Evolutionary conservation across 202 grass and related monocot species (phyloP), one percentile per base, ranked within the genome.

Genomic region (Carex sylvatica): DNA sequence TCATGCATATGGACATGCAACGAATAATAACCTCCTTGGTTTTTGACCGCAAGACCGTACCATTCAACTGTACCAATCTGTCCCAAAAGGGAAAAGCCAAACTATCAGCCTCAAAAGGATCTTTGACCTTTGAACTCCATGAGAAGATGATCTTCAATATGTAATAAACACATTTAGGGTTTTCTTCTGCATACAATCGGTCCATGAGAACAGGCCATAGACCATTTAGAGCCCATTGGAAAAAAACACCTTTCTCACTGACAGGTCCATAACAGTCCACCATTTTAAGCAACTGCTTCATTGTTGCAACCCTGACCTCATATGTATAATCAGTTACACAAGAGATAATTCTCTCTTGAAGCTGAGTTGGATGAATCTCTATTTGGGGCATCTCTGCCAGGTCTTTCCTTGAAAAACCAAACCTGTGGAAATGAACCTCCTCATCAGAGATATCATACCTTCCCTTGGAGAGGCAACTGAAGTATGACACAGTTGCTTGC

Each of bases 1-100:
- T 98, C 86, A 94, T 78, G 80, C 92, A 98, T 80, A 95, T 86
- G 80, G 88, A 91, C 92, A 98, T 98, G 86, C 92, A 98, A 63
- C 90, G 88, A 80, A 95, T 69, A 80, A 92, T 90, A 83, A 86
- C 88, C 89, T 98, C 92, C 81, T 83, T 89, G 14, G 91, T 91
- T 89, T 98, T 95, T 74, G 83, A 84, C 82, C 84, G 92, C 44
- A 83, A 92, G 20, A 93, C 65, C 4, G 80, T 90, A 36, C 75
- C 68, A 64, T 90, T 91, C 86, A 98, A 91, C 86, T 90, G 80
- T 89, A 90, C 73, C 80, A 95, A 87, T 80, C 92, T 88, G 38
- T 98, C 84, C 95, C 95, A 98, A 63, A 98, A 90, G 28, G 70
- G 69, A 47, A 91, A 86, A 85, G 85, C 58, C 74, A 84, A 87